Conservation (phyloP, 2,329 filamentous ascomycete species). For the Diaporthe sp. region DNA sequence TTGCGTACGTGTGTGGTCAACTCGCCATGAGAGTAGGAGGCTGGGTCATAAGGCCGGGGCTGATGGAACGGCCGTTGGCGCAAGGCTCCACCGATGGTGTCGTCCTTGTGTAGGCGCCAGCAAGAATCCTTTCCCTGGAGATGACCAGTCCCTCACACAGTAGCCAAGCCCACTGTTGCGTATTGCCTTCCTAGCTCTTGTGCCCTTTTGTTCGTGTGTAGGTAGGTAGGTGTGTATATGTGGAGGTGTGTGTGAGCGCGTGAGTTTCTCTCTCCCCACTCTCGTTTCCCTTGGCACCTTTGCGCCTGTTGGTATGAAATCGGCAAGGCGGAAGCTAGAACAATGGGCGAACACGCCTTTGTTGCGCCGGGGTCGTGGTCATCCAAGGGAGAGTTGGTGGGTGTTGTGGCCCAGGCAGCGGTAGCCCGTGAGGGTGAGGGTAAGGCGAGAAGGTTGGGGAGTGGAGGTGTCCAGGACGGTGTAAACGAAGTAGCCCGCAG, state of each 20-base stretch:
- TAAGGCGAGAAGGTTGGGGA: slow-evolving; percentile 33
- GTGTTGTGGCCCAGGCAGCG: slow-evolving; percentile 31
- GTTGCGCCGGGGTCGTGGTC: slow-evolving; percentile 28
- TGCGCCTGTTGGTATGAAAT: slow-evolving; percentile 26
- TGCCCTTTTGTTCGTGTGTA: not conserved
- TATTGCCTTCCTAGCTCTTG: slow-evolving; percentile 28
- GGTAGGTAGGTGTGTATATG: not conserved
- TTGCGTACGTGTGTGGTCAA: slow-evolving; percentile 48
- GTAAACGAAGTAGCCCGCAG: slow-evolving; percentile 39
- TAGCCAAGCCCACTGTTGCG: not conserved
- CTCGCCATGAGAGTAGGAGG: slow-evolving; percentile 48
- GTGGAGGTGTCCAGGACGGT: slow-evolving; percentile 40
- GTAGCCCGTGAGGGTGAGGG: slow-evolving; percentile 30
- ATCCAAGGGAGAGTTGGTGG: slow-evolving; percentile 26
- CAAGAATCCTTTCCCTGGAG: not conserved
- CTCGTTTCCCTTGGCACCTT: slow-evolving; percentile 18
- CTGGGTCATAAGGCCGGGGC: slow-evolving; percentile 27
- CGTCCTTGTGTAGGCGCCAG: slow-evolving; percentile 4
- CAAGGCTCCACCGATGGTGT: slow-evolving; percentile 22
- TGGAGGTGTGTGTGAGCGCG: not conserved
- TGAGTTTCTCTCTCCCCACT: not conserved
- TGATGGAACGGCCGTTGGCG: slow-evolving; percentile 33
- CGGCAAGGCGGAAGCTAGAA: not conserved
- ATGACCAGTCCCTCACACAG: not conserved
- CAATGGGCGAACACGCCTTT: slow-evolving; percentile 29